Evolutionary conservation across 352 stramenopile genomes (phyloP).

Genomic region (Globisporangium radiosum): DNA sequence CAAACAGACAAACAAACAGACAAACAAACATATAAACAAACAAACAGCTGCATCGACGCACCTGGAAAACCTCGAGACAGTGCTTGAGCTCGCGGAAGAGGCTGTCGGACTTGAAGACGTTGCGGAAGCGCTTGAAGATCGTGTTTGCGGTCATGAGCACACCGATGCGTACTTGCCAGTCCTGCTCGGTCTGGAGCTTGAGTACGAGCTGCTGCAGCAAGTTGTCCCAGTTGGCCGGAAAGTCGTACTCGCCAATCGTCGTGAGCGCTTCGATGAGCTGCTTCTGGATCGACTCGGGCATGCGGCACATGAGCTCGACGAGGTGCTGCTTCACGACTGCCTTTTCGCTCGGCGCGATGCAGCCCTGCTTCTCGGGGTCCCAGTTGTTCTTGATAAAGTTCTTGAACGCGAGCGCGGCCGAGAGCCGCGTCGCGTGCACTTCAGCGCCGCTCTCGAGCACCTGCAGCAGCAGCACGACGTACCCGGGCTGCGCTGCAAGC

Average conservation of each 20-base stretch:
- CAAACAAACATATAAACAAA: too few relatives aligned
- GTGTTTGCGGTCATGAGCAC: slow-evolving; percentile 97
- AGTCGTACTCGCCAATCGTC: slow-evolving; percentile 97
- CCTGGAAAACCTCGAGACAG: slow-evolving; percentile 91
- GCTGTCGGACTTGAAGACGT: slow-evolving; percentile 94
- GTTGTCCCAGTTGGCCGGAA: slow-evolving; percentile 94
- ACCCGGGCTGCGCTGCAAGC: slow-evolving; percentile 56
- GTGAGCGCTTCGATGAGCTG: slow-evolving; percentile 96
- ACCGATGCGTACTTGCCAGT: slow-evolving; percentile 92
- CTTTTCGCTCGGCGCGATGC: slow-evolving; percentile 82
- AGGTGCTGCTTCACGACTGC: slow-evolving; percentile 95
- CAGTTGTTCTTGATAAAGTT: slow-evolving; percentile 98
- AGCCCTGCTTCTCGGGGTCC: slow-evolving; percentile 85
- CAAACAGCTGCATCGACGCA: slow-evolving; percentile 14
- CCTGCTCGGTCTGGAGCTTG: slow-evolving; percentile 85
- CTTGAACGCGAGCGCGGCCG: slow-evolving; percentile 91
- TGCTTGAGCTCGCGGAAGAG: slow-evolving; percentile 95
- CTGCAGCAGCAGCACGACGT: slow-evolving; percentile 65
- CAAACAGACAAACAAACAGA: too few relatives aligned
- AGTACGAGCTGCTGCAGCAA: slow-evolving; percentile 93
- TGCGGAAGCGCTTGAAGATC: slow-evolving; percentile 97
- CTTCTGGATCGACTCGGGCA: slow-evolving; percentile 89
- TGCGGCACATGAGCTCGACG: slow-evolving; percentile 98
- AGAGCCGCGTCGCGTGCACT: slow-evolving; percentile 59
- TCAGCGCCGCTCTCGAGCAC: slow-evolving; percentile 62